These are phyloP conservation scores for Acanthochlamys bracteata DNA, from an alignment of 106 monocot species.

Conservation along the genomic window DNA sequence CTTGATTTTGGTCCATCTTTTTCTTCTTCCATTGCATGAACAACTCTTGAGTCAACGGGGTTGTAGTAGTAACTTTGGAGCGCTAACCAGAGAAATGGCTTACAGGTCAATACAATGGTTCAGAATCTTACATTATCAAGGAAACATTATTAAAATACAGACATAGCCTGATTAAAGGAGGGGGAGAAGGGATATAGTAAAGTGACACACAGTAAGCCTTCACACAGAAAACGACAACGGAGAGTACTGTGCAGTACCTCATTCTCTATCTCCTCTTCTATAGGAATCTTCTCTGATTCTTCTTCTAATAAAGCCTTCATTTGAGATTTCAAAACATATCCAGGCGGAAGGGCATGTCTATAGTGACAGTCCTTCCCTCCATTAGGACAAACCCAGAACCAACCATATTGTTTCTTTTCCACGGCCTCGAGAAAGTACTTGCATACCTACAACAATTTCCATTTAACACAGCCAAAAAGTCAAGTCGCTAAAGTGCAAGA, in stretches of 20 bases:
- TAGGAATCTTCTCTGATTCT: constrained; percentile 66
- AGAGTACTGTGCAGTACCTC: constrained; percentile 31
- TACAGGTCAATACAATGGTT: not conserved
- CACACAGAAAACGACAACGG: not conserved
- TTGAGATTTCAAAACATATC: constrained; percentile 95
- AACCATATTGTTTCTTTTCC: constrained; percentile 96
- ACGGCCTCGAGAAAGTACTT: constrained; percentile 93
- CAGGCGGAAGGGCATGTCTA: constrained; percentile 91
- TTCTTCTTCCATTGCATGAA: constrained; percentile 88
- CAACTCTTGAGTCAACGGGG: constrained; percentile 79
- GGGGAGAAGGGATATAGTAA: not conserved
- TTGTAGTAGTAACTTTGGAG: constrained; percentile 48
- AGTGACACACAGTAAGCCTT: not conserved
- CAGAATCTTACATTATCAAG: not conserved
- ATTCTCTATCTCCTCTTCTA: constrained; percentile 97
- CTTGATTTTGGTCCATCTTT: constrained; percentile 82
- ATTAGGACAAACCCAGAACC: constrained; percentile 99
- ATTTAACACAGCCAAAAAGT: not conserved
- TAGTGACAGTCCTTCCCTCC: constrained; percentile 96
- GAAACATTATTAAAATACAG: not conserved
- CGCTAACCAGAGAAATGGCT: constrained; percentile 28
- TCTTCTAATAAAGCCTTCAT: constrained; percentile 97
- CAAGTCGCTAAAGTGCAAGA: too few species aligned
- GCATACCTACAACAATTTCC: constrained; percentile 53
- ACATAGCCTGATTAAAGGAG: not conserved